phyloP scores from a whole-genome alignment of 257 asterid species.

The Plectranthus barbatus region DNA sequence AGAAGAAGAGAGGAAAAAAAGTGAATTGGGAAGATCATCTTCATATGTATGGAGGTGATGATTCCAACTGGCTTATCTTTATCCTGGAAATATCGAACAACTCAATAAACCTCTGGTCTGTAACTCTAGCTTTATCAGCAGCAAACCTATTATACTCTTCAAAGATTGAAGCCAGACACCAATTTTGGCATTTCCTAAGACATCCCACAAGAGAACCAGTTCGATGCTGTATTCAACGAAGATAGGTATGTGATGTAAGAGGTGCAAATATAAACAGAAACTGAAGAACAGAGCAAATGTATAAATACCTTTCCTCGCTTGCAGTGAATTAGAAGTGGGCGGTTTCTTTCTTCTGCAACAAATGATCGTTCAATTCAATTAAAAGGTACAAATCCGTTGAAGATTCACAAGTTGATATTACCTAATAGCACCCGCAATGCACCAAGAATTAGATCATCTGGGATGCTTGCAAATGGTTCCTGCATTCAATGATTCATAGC shows the following conservation, averaged over 20 bases:
- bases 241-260: no score
- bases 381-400: neutral
- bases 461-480: constrained; percentile 67
- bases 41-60: constrained; percentile 15
- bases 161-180: constrained; percentile 79
- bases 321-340: constrained; percentile 82
- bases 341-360: constrained; percentile 60
- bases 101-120: constrained; percentile 71
- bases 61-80: constrained; percentile 21
- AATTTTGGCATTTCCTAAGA: constrained; percentile 61
- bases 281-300: neutral
- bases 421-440: constrained; percentile 65
- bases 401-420: no score
- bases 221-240: constrained; percentile 48
- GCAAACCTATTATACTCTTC: constrained; percentile 80
- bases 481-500: constrained; percentile 13
- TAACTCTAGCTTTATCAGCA: constrained; percentile 71
- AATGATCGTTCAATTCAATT: constrained; percentile 2
- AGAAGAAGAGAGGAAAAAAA: neutral
- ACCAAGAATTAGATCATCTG: constrained; percentile 43
- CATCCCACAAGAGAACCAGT: constrained; percentile 93
- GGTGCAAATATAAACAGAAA: no score
- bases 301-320: constrained; percentile 73
- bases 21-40: constrained; percentile 4
- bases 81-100: constrained; percentile 50